Base-by-base conservation (phyloP, 2,329 filamentous ascomycete species). In the Trichoderma sp. region DNA sequence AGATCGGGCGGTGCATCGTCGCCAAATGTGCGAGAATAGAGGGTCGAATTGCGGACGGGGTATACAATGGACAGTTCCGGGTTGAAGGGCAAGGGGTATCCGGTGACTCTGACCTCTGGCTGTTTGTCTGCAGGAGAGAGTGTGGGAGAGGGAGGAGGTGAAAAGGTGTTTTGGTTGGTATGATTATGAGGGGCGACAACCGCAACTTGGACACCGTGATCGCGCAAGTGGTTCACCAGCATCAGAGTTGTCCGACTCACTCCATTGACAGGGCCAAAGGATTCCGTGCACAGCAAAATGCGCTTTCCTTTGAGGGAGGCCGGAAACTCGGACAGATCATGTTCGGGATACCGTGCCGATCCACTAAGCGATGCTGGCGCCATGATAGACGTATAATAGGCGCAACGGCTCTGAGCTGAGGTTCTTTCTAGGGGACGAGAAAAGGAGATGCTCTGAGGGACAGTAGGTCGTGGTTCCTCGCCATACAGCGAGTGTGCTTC, bases 231-330 rank as follows among this genome's bases (percentile, higher is more conserved):
- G 75, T 88, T 86, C 66, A 92, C 87, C 63, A 92, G 83, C 82
- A 89, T 91, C 73, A 89, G 81, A 0, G 90, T 92, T 5, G 90
- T 92, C 70, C 89, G 84, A 74, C 87, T 90, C 56, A 92, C 90
- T n/a, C 90, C 90, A 75, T 92, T 92, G 75, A 92, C 88, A 0
- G 90, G 90, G 3, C 89, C 90, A 69, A 91, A 89, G 0, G 89
- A 91, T 76, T 92, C 90, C 16, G 89, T 91, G 70, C 89, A 90
- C 8, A 92, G 83, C 8, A 92, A 79, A 70, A 92, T 83, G 71
- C 85, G 85, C 77, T 88, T 89, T 11, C 87, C 87, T 46, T 81
- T 79, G n/a, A 91, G 82, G 10, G 80, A 74, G 1, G 75, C 52
- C 0, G 85, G 85, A 70, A 87, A 87, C 49, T 77, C 71, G 13